These are phyloP conservation scores for Penicillium diatomitis DNA, from an alignment of 495 filamentous ascomycete species.

Conservation along the genomic window DNA sequence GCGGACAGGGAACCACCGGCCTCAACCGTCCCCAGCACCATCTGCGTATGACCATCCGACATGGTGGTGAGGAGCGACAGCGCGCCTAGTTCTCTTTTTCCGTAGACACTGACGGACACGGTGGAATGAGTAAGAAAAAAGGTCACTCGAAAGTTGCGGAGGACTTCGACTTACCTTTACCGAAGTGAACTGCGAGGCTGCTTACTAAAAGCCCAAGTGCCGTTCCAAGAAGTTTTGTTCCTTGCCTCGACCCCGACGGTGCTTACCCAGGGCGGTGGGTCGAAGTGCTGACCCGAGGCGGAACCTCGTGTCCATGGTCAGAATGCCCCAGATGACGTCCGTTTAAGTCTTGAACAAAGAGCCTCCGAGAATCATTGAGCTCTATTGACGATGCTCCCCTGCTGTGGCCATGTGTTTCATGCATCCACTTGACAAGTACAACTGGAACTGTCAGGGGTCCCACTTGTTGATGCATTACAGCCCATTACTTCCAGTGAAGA, in stretches of 20 bases:
- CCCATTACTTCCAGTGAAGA: neutral
- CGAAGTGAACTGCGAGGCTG: slow-evolving; percentile 2
- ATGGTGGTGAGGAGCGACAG: slow-evolving; percentile 26
- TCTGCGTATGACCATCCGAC: slow-evolving; percentile 37
- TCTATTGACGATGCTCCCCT: no score
- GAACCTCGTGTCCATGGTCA: no score
- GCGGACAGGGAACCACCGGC: slow-evolving; percentile 24
- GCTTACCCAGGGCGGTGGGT: neutral
- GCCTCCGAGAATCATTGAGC: no score
- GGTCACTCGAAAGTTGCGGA: slow-evolving; percentile 4
- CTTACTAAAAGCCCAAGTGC: slow-evolving; percentile 18
- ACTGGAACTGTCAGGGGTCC: no score
- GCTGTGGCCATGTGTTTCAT: no score
- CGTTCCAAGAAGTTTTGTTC: neutral
- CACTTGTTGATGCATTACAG: neutral
- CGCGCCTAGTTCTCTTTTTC: slow-evolving; percentile 8
- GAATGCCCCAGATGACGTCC: no score
- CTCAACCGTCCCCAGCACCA: slow-evolving; percentile 28
- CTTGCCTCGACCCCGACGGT: slow-evolving; percentile 1
- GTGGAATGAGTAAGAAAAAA: slow-evolving; percentile 4
- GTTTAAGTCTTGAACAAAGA: no score
- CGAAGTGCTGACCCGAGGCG: no score
- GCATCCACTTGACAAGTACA: no score
- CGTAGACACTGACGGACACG: slow-evolving; percentile 1
- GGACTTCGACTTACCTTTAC: neutral